Evolutionary conservation across 352 stramenopile genomes (phyloP), one percentile per base, ranked within the genome.

Genomic region (Phytopythium chamaehyphon): DNA sequence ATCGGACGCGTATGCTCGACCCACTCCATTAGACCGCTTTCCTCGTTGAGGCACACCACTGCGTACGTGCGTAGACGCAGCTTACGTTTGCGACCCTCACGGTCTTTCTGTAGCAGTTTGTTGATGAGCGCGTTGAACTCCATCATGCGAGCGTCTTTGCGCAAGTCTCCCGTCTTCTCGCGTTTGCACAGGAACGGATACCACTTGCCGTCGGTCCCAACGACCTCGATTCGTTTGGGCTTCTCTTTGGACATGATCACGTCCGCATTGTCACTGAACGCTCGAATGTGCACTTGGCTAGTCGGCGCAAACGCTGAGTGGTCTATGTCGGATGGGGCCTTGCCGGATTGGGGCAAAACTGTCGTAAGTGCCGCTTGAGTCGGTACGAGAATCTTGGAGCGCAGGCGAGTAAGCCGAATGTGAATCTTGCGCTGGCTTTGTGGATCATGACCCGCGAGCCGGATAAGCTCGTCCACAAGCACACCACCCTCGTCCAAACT

Each of bases 51-150:
- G 70, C 96, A 99, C 14, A 99, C 96, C 4, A 99, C 98, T 5
- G 96, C 94, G 69, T 99, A 99, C 9, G 97, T 99, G 0, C 96
- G 87, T 31, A 99, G 69, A 16, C 95, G 84, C 6, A 99, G 71
- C 52, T 96, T 95, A 10, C 93, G 84, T 53, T 94, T 91, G 12
- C 88, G 77, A 0, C 82, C 88, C 63, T 95, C 96, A 36, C 71
- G 73, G 59, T 97, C 83, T 53, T 84, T 86, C 36, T 94, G 73
- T 51, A 99, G 83, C n/a, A 99, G 73, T 49, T 98, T 95, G 79
- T 99, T 99, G 44, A 99, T 98, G 59, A 99, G 97, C 51, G 89
- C 97, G 61, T 98, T 98, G 50, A 99, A 97, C 70, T 99, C 98
- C 93, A 99, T 99, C 71, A 99, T 97, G 36, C 97, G 90, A 19